A percentile compares a stretch with the other conserved stretches of the same genome.
Evolutionary conservation across 1,139 yeast genomes (phyloP).

Genomic region (Candida albicans): DNA sequence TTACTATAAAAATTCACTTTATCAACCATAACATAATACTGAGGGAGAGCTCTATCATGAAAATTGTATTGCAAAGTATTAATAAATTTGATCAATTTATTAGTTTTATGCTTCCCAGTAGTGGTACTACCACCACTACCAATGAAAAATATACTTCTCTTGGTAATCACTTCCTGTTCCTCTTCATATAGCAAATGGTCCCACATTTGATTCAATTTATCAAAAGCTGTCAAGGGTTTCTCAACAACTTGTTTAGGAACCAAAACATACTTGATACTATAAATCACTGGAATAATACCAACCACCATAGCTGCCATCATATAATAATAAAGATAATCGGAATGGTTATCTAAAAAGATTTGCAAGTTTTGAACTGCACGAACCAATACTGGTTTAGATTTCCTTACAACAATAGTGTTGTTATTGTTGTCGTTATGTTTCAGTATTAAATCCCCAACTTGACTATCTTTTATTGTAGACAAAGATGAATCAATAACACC

Average conservation of each 20-base stretch:
- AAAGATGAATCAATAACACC: neutral
- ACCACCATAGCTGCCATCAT: conserved; percentile 12
- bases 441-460: neutral
- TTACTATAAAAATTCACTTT: neutral
- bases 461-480: neutral
- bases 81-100: conserved; percentile 8
- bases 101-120: conserved; percentile 5
- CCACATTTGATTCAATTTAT: conserved; percentile 13
- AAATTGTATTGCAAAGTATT: conserved; percentile 1
- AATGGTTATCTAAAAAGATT: conserved; percentile 18
- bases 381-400: conserved; percentile 1
- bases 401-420: neutral
- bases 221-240: conserved; percentile 10
- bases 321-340: conserved; percentile 22
- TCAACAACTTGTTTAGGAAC: neutral
- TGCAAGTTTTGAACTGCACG: conserved; percentile 12
- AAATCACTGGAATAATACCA: conserved; percentile 10
- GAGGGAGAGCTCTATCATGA: neutral
- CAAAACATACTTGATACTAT: conserved; percentile 3
- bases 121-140: neutral
- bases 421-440: neutral
- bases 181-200: conserved; percentile 17
- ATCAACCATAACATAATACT: neutral
- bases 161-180: conserved; percentile 11
- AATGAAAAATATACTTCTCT: conserved; percentile 7